Percentiles rank a stretch among this genome's conserved stretches.
These are phyloP conservation scores for Colletotrichum eleusines DNA, from an alignment of 2,329 filamentous ascomycete genomes.

Conservation along the genomic window DNA sequence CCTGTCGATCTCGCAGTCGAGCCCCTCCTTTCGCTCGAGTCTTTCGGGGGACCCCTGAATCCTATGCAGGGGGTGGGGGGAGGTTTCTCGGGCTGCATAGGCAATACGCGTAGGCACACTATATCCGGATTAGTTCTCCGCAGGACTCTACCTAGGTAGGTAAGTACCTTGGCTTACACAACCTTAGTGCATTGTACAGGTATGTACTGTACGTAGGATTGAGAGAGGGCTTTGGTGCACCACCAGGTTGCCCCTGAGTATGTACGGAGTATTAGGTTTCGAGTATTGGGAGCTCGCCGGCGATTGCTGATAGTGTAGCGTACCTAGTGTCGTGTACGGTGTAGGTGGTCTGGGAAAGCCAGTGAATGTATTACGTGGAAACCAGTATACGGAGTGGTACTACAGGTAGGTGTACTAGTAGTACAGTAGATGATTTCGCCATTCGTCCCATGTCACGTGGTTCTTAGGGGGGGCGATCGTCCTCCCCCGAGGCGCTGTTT, in stretches of 20 bases:
- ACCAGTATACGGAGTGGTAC: too few species aligned
- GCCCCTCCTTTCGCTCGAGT: conserved; percentile 6
- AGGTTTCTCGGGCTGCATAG: not conserved
- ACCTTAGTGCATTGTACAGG: too few species aligned
- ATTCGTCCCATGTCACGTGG: conserved; percentile 3
- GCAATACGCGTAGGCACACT: too few species aligned
- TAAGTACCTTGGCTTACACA: not conserved
- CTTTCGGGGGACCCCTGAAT: conserved; percentile 22
- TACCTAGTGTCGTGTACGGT: not conserved
- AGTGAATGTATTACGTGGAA: too few species aligned
- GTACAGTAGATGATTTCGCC: too few species aligned
- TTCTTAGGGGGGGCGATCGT: too few species aligned
- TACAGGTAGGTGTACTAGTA: too few species aligned
- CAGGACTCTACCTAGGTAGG: not conserved
- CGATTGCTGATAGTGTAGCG: conserved; percentile 3
- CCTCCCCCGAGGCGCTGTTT: conserved; percentile 24
- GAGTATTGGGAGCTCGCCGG: not conserved
- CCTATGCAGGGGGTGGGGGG: conserved; percentile 28
- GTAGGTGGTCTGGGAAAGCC: not conserved
- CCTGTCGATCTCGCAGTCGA: conserved; percentile 16
- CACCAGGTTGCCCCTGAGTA: not conserved
- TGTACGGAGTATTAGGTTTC: not conserved
- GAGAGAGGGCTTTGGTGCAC: not conserved
- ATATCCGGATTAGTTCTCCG: too few species aligned
- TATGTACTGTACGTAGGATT: too few species aligned